Percentiles rank a stretch among this genome's conserved stretches.
phyloP scores from a whole-genome alignment of 148 eudicot species.

The Polygonum aviculare region DNA sequence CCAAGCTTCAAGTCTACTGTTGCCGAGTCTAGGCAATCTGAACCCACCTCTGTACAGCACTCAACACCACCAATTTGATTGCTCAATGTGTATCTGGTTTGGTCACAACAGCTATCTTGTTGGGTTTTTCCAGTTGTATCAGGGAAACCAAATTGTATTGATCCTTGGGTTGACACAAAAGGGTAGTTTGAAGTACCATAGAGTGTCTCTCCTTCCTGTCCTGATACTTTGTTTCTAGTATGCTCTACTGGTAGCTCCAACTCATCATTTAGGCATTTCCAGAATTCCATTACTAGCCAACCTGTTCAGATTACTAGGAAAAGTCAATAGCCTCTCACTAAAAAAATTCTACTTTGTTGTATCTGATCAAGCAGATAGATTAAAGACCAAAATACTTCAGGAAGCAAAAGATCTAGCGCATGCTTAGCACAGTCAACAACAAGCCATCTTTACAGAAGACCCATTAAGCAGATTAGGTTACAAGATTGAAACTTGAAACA shows the following conservation, averaged over 20 bases:
- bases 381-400: background rate
- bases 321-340: background rate
- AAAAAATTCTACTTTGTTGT: background rate
- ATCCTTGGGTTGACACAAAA: constrained; percentile 25
- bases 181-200: constrained; percentile 20
- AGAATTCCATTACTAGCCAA: constrained; percentile 30
- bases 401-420: background rate
- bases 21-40: constrained; percentile 30
- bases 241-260: constrained; percentile 22
- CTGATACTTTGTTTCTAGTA: constrained; percentile 15
- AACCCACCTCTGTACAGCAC: constrained; percentile 2
- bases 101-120: constrained; percentile 22
- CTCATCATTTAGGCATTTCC: constrained; percentile 29
- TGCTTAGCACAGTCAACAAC: background rate
- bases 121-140: constrained; percentile 23
- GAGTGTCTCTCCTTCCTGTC: constrained; percentile 25
- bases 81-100: constrained; percentile 19
- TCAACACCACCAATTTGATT: constrained; percentile 24
- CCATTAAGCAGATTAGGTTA: background rate
- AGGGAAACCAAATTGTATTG: constrained; percentile 28
- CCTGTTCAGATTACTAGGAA: constrained; percentile 9
- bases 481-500: background rate
- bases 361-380: background rate
- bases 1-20: constrained; percentile 55
- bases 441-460: background rate